A percentile compares a stretch with the other conserved stretches of the same genome.
Evolutionary conservation across 768 basidiomycete species (phyloP).

Genomic region (Podaxis sp.): DNA sequence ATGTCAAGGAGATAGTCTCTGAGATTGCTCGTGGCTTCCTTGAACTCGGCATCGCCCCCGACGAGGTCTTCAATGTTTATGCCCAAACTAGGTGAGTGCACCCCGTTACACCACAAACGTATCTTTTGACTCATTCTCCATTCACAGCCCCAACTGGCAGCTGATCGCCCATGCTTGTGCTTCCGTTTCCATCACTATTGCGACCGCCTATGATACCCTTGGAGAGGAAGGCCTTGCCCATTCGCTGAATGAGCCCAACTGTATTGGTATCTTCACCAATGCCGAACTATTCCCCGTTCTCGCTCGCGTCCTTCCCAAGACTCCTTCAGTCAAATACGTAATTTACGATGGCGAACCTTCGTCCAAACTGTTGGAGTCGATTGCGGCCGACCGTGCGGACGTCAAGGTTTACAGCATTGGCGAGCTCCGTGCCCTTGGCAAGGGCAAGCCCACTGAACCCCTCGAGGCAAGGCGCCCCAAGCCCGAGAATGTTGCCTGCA

Average conservation of each 20-base stretch:
- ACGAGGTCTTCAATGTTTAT: slow-evolving; percentile 88
- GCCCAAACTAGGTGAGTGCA: slow-evolving; percentile 70
- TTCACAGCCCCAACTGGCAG: slow-evolving; percentile 66
- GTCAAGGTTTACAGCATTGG: slow-evolving; percentile 65
- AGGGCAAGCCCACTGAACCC: slow-evolving; percentile 47
- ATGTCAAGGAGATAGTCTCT: slow-evolving; percentile 62
- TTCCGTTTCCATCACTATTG: slow-evolving; percentile 75
- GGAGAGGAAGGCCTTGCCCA: slow-evolving; percentile 87
- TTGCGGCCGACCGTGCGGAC: slow-evolving; percentile 52
- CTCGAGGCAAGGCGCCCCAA: slow-evolving; percentile 47
- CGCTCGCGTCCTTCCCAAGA: slow-evolving; percentile 64
- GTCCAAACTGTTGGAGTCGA: slow-evolving; percentile 51
- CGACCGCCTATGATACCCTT: slow-evolving; percentile 95
- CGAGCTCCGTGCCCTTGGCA: slow-evolving; percentile 70
- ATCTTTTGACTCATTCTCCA: slow-evolving; percentile 1
- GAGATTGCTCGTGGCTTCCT: slow-evolving; percentile 72
- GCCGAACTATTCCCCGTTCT: slow-evolving; percentile 84
- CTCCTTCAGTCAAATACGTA: slow-evolving; percentile 74
- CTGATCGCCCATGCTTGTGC: slow-evolving; percentile 81
- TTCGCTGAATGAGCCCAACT: slow-evolving; percentile 82
- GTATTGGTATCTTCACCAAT: slow-evolving; percentile 87
- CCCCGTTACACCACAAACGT: background rate
- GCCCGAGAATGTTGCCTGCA: slow-evolving; percentile 43
- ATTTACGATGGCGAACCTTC: slow-evolving; percentile 80
- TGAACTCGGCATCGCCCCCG: slow-evolving; percentile 63